phyloP scores from a whole-genome alignment of 2,329 filamentous ascomycete genomes.

The Colletotrichum cuscutae region DNA sequence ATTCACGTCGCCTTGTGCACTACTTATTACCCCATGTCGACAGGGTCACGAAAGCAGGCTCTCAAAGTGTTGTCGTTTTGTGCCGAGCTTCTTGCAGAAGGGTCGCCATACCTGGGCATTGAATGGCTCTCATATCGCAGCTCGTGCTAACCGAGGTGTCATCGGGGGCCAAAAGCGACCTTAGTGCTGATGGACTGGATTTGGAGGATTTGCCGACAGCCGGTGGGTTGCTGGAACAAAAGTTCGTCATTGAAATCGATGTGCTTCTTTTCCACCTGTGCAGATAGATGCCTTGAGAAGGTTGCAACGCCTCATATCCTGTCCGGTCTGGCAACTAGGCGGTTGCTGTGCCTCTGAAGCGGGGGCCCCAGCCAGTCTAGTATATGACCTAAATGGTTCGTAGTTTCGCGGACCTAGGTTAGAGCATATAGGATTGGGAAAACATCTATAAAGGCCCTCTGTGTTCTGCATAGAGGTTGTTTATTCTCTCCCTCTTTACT shows the following conservation, averaged over 20 bases:
- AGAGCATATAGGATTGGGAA: not conserved
- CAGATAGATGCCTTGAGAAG: not conserved
- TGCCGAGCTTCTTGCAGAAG: not conserved
- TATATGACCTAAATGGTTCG: not conserved
- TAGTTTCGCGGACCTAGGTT: not conserved
- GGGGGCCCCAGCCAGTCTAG: not conserved
- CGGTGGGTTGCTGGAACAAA: not conserved
- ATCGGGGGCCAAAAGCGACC: not conserved
- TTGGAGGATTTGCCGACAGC: not conserved
- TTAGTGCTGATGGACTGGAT: not conserved
- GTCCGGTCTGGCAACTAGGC: not conserved
- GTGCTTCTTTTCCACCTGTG: not conserved
- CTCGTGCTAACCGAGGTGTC: not conserved
- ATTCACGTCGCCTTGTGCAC: not conserved
- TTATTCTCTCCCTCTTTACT: too few relatives aligned
- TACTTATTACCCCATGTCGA: not conserved
- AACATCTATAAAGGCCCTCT: not conserved
- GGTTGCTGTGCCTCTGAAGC: not conserved
- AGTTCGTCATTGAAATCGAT: not conserved
- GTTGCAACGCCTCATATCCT: not conserved
- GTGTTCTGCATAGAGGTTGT: not conserved
- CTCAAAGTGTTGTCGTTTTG: not conserved
- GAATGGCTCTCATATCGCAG: not conserved
- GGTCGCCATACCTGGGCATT: not conserved
- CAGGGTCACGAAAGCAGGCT: not conserved